Evolutionary conservation across 1,139 yeast genomes (phyloP).

Genomic region (Zygosaccharomyces sapae): DNA sequence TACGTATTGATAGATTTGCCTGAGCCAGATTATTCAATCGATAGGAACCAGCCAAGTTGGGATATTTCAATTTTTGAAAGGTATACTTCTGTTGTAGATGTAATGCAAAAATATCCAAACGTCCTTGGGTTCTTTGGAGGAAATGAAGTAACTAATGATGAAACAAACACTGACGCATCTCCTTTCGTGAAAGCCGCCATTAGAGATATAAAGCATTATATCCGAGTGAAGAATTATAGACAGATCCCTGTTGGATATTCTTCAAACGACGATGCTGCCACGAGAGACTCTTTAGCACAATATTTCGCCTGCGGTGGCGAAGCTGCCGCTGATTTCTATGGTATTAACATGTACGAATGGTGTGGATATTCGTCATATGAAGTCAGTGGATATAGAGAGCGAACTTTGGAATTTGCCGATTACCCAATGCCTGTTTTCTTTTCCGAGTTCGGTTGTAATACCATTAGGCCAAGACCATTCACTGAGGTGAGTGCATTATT

Average conservation of each 20-base stretch:
- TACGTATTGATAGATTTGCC: conserved; percentile 54
- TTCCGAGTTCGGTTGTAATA: conserved; percentile 61
- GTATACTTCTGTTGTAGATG: conserved; percentile 54
- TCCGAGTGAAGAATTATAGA: conserved; percentile 43
- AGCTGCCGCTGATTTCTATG: conserved; percentile 48
- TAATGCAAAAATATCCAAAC: conserved; percentile 47
- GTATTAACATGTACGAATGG: conserved; percentile 64
- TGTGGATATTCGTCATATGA: conserved; percentile 58
- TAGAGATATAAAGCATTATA: conserved; percentile 51
- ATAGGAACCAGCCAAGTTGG: conserved; percentile 50
- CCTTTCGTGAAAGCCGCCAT: conserved; percentile 63
- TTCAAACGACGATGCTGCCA: conserved; percentile 54
- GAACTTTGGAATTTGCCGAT: conserved; percentile 46
- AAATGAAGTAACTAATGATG: conserved; percentile 55
- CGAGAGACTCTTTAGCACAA: conserved; percentile 44
- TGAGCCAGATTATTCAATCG: conserved; percentile 50
- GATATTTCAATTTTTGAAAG: conserved; percentile 58
- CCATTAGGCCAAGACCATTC: conserved; percentile 52
- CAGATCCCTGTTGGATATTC: conserved; percentile 59
- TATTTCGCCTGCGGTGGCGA: conserved; percentile 50
- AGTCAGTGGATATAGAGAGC: conserved; percentile 53
- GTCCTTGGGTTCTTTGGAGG: conserved; percentile 59
- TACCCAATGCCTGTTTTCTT: conserved; percentile 56
- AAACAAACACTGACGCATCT: conserved; percentile 47
- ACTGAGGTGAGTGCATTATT: conserved; percentile 65